Evolutionary conservation across 106 monocot species (phyloP), one percentile per base, ranked within the genome.

Genomic region (Hemerocallis citrina): DNA sequence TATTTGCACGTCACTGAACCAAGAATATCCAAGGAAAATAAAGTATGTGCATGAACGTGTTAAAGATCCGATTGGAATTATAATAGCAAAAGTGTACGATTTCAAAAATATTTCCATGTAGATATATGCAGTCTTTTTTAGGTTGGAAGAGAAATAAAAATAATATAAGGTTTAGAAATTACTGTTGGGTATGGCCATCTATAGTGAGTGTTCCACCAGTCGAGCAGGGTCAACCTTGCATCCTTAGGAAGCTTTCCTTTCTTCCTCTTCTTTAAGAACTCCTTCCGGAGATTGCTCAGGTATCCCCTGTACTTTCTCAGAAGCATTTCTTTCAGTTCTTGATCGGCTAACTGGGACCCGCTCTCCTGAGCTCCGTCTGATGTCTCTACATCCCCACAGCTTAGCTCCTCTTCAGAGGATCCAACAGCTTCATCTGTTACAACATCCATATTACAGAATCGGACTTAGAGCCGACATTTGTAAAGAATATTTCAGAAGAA

Each of bases 181-280:
- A 87, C 87, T 31, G 87, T 87, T 7, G 87, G 87, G 39, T 87
- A 87, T 0, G 87, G 87, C 87, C 87, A 87, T 63, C 81, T 59
- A 23, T 82, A 82, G 52, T 87, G 87, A 21, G 55, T 52, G 41
- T 72, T 82, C 87, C 87, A 87, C 87, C 87, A 87, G 25, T 87
- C 79, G 0, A 87, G 51, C 44, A 87, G 37, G 5, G 63, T 42
- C 14, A 45, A 69, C 21, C 87, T 63, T n/a, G 87, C 87, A 55
- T 87, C 87, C 62, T 70, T 75, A 0, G 87, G 87, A 0, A 87
- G 78, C 54, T 87, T 82, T 23, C 87, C 87, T 57, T 82, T 82
- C 72, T 87, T 87, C 52, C 78, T 72, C 66, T 78, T 87, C 75
- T 83, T 88, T 71, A 79, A 55, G 70, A 88, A 88, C 34, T 88